A percentile compares a stretch with the other conserved stretches of the same genome.
These are phyloP conservation scores for Mimosa bimucronata DNA, from an alignment of 306 rosid genomes.

Conservation along the genomic window DNA sequence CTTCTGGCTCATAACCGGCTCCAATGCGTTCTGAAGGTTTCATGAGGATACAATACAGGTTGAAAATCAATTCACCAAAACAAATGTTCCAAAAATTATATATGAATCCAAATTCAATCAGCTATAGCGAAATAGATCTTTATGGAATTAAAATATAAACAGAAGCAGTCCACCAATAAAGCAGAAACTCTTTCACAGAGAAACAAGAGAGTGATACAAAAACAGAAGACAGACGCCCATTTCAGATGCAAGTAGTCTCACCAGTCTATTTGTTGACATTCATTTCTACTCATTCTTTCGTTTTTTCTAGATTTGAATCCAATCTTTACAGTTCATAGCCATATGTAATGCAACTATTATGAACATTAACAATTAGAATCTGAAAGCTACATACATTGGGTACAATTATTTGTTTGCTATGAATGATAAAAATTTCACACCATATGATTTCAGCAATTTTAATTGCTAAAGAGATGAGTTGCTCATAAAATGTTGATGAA, in stretches of 20 bases:
- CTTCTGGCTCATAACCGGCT: neutral
- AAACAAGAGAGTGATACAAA: neutral
- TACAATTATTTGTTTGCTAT: neutral
- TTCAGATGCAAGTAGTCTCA: neutral
- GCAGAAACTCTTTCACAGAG: neutral
- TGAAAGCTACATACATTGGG: neutral
- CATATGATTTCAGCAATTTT: neutral
- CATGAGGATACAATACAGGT: neutral
- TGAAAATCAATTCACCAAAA: neutral
- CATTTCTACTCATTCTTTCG: neutral
- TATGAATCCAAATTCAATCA: neutral
- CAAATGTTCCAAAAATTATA: neutral
- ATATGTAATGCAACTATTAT: neutral
- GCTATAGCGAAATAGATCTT: neutral
- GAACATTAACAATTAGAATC: neutral
- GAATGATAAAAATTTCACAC: neutral
- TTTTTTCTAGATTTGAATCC: neutral
- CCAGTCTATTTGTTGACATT: neutral
- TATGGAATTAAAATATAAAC: neutral
- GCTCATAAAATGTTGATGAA: neutral
- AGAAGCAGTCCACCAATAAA: neutral
- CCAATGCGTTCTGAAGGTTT: slow-evolving; percentile 6
- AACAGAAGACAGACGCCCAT: neutral
- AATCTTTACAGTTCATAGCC: neutral
- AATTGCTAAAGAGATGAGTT: neutral